These are phyloP conservation scores for Juglanconis oblonga DNA, from an alignment of 2,329 filamentous ascomycete genomes.

Conservation along the genomic window DNA sequence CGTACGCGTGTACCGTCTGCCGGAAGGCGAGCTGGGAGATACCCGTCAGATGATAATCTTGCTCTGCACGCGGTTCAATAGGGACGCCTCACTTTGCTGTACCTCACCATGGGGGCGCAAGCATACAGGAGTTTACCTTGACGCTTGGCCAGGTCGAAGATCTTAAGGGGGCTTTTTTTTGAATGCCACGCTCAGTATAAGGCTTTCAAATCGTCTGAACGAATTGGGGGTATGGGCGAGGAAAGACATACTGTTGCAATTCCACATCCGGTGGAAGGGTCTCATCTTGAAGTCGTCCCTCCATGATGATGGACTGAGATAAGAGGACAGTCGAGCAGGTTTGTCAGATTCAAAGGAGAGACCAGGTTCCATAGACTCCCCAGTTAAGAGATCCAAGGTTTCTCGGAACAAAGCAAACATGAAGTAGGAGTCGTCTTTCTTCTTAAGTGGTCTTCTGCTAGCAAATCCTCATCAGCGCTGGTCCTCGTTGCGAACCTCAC, in stretches of 20 bases:
- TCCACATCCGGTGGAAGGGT: not conserved
- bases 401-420: no score
- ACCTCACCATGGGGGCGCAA: constrained; percentile 67
- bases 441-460: no score
- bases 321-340: not conserved
- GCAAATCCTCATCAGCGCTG: no score
- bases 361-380: not conserved
- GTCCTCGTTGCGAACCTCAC: no score
- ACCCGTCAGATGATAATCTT: not conserved
- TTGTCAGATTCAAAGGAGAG: not conserved
- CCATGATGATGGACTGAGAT: not conserved
- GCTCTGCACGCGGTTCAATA: not conserved
- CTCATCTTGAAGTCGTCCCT: not conserved
- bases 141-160: constrained; percentile 54
- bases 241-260: not conserved
- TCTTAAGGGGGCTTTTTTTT: constrained; percentile 49
- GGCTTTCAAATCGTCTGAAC: no score
- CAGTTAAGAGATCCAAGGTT: no score
- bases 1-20: constrained; percentile 62
- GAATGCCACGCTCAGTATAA: no score
- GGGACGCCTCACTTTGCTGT: constrained; percentile 48
- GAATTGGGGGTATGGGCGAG: not conserved
- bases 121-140: constrained; percentile 55
- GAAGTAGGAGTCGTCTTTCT: no score
- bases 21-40: constrained; percentile 62